Evolutionary conservation across 192 early-diverging fungal species (phyloP), one percentile per base, ranked within the genome.

Genomic region (Mortierella alpina): DNA sequence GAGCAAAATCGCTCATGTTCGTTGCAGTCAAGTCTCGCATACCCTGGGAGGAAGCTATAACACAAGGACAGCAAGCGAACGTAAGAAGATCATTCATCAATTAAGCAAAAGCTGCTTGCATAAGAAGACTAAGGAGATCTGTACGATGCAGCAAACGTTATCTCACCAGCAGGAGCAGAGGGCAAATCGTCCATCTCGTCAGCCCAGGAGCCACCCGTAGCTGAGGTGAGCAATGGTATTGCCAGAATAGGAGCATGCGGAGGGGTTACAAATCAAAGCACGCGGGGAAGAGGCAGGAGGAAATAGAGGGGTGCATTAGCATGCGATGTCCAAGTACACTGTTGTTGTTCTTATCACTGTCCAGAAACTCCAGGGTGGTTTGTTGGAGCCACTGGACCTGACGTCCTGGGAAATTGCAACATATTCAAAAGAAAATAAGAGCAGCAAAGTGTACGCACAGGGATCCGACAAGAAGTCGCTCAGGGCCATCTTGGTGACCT

Each of bases 131-230:
- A 64, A 41, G 31, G 58, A 67, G 10, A 77, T 18, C 15, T 59
- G 49, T 18, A 51, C 47, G 63, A 75, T n/a, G 41, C 45, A 39
- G 50, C 15, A 47, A 18, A 63, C 4, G 59, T 18, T 66, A 18
- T 57, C 68, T 72, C 60, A 85, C 62, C 86, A 90, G 73, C 85
- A 94, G 92, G 95, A 66, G 94, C 96, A 76, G 92, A 90, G 47
- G 96, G 97, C 70, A 97, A 89, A 82, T 91, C 93, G 20, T 89
- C 83, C 70, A 95, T 91, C 79, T 98, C 96, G 89, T 98, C 97
- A 70, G 97, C 96, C 96, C 96, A 97, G 46, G 93, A 91, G 31
- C 31, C 31, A 18, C 89, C 86, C 56, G 82, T 86, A 68, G 84
- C 88, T 90, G 78, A 71, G 7, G 18, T 59, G 12, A 50, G 20